Percentiles rank a stretch among this genome's conserved stretches.
phyloP scores from a whole-genome alignment of 176 grass and related monocot species.

The Alopecurus myosuroides region DNA sequence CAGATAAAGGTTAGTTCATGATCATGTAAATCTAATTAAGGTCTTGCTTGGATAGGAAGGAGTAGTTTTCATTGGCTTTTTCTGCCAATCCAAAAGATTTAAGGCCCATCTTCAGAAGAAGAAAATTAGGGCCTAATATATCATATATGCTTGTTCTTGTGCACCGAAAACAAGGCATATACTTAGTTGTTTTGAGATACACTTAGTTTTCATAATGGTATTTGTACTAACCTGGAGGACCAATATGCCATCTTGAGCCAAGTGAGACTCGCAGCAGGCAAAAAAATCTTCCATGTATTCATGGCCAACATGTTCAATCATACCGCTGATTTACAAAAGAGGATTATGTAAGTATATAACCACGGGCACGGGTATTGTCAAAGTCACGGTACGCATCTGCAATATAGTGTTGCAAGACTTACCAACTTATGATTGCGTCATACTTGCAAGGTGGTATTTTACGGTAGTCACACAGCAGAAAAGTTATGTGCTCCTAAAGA shows the following conservation, averaged over 20 bases:
- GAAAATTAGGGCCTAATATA: too few relatives aligned
- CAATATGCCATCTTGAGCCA: neutral
- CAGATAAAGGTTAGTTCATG: neutral
- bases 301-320: constrained; percentile 6
- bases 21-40: neutral
- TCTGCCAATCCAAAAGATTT: neutral
- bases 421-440: constrained; percentile 1
- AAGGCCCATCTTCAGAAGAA: neutral
- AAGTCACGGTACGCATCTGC: neutral
- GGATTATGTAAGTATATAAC: neutral
- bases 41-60: neutral
- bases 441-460: neutral
- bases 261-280: neutral
- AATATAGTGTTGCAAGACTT: neutral
- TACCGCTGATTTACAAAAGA: neutral
- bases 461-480: neutral
- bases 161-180: neutral
- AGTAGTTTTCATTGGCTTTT: neutral
- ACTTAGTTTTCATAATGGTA: neutral
- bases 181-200: neutral
- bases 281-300: constrained; percentile 1
- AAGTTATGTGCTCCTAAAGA: neutral
- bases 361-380: neutral
- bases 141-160: too few relatives aligned
- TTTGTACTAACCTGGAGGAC: neutral